Evolutionary conservation across 192 early-diverging fungal genomes (phyloP).

Genomic region (Phycomyces blakesleeanus): DNA sequence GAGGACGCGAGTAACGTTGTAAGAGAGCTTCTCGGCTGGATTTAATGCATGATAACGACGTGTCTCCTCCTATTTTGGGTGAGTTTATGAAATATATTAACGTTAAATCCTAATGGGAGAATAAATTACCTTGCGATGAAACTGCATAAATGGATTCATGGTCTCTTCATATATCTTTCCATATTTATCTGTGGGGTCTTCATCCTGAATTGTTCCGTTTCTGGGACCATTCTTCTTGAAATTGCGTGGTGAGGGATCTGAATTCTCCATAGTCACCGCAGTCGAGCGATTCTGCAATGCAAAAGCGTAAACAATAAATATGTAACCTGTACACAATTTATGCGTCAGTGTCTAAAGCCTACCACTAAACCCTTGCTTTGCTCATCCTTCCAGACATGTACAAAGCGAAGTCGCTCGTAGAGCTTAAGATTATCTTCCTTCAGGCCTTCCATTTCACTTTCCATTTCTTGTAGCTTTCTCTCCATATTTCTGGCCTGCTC

Average conservation of each 20-base stretch:
- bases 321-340: not conserved
- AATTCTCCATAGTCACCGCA: slow-evolving; percentile 21
- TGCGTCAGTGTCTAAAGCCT: not conserved
- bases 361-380: slow-evolving; percentile 19
- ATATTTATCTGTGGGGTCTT: slow-evolving; percentile 65
- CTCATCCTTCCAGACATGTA: slow-evolving; percentile 62
- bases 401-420: slow-evolving; percentile 87
- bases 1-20: slow-evolving; percentile 60
- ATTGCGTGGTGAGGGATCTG: slow-evolving; percentile 11
- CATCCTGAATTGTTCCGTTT: slow-evolving; percentile 10
- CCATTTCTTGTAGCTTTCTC: slow-evolving; percentile 52
- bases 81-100: not conserved
- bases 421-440: slow-evolving; percentile 83
- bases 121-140: slow-evolving; percentile 54
- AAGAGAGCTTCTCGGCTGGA: slow-evolving; percentile 66
- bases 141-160: slow-evolving; percentile 86
- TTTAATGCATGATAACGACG: slow-evolving; percentile 71
- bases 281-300: slow-evolving; percentile 16
- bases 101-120: not conserved
- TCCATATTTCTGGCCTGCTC: slow-evolving; percentile 56
- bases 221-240: slow-evolving; percentile 19
- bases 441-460: slow-evolving; percentile 59
- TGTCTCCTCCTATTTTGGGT: slow-evolving; percentile 53
- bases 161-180: slow-evolving; percentile 78
- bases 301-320: not conserved